Conservation (phyloP, 2,329 filamentous ascomycete species). For the Magnaporthiopsis poae region DNA sequence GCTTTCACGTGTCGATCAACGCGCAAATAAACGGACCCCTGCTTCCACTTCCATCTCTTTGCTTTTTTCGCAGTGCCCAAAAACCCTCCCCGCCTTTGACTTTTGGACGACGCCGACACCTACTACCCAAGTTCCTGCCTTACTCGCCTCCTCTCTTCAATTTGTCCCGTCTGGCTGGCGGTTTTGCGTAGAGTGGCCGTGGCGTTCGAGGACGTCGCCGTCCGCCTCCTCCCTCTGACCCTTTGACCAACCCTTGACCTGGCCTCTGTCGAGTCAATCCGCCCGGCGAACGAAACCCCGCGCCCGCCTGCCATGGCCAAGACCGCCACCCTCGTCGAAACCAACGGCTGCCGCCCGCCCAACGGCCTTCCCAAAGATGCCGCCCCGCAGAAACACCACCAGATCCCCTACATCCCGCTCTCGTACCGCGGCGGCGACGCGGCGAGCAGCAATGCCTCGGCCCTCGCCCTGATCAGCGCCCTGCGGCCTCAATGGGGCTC, state of each 20-base stretch:
- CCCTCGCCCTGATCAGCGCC: conserved; percentile 66
- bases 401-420: conserved; percentile 59
- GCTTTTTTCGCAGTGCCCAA: too few relatives aligned
- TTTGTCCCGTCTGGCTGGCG: too few relatives aligned
- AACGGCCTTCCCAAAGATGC: conserved; percentile 5
- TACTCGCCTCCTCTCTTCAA: too few relatives aligned
- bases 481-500: conserved; percentile 68
- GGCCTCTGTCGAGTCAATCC: conserved; percentile 5
- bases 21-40: too few relatives aligned
- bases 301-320: conserved; percentile 6
- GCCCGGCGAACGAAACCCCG: background rate
- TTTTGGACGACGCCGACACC: too few relatives aligned
- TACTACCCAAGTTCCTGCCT: too few relatives aligned
- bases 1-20: too few relatives aligned
- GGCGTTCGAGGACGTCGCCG: too few relatives aligned
- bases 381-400: conserved; percentile 23
- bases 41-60: too few relatives aligned
- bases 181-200: too few relatives aligned
- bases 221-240: background rate
- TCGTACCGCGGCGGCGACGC: conserved; percentile 70
- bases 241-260: background rate
- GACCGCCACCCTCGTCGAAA: conserved; percentile 6
- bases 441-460: conserved; percentile 51
- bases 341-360: conserved; percentile 8
- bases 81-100: too few relatives aligned